Evolutionary conservation across 2,329 filamentous ascomycete genomes (phyloP).

Genomic region (Sporothrix sp.): DNA sequence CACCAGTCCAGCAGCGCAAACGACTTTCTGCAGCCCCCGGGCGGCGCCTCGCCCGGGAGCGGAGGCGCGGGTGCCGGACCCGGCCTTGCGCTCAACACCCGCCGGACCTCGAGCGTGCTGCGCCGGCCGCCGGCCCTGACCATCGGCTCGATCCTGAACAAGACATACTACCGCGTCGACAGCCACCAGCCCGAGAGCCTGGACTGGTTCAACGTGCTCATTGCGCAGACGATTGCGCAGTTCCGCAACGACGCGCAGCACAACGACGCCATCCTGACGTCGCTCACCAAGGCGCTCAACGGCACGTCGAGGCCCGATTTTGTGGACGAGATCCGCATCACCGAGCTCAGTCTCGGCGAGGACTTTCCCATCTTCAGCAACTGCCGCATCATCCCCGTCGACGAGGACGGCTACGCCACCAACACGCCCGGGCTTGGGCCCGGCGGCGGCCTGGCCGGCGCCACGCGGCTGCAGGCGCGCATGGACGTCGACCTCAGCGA

Average conservation of each 20-base stretch:
- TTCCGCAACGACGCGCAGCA: conserved; percentile 86
- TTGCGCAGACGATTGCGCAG: conserved; percentile 94
- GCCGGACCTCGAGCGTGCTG: conserved; percentile 56
- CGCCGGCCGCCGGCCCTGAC: conserved; percentile 66
- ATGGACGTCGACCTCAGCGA: conserved; percentile 98
- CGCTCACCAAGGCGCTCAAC: conserved; percentile 77
- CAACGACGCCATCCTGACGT: conserved; percentile 80
- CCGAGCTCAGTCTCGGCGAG: conserved; percentile 86
- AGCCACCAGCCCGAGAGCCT: conserved; percentile 93
- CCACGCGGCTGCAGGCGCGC: conserved; percentile 68
- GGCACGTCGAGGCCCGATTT: conserved; percentile 81
- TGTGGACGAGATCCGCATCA: conserved; percentile 85
- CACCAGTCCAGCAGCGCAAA: not conserved
- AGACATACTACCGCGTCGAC: conserved; percentile 95
- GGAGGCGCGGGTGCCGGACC: too few relatives aligned
- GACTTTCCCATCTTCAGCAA: conserved; percentile 99
- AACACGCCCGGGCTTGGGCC: not conserved
- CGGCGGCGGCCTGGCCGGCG: conserved; percentile 35
- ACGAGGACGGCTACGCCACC: conserved; percentile 53
- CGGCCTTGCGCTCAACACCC: conserved; percentile 34
- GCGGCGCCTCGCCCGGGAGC: too few relatives aligned
- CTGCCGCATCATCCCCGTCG: conserved; percentile 86
- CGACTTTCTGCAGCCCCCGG: conserved; percentile 19
- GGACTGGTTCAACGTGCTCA: conserved; percentile 97
- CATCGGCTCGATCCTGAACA: conserved; percentile 86